Conservation (phyloP, 2,329 filamentous ascomycete species). For the Penicillium sp. region DNA sequence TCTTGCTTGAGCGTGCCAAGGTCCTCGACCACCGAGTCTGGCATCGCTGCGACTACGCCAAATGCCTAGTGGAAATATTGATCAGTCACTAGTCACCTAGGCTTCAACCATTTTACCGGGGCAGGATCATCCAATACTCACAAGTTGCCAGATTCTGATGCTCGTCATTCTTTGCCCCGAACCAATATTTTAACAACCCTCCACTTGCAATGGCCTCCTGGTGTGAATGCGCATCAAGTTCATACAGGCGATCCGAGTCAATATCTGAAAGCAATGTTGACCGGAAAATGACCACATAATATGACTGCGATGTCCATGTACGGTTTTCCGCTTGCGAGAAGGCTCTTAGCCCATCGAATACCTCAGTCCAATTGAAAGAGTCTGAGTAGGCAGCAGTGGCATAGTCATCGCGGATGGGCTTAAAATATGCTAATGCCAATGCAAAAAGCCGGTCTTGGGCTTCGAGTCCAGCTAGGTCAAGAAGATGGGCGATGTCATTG, state of each 20-base stretch:
- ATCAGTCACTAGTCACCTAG: neutral
- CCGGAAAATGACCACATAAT: constrained; percentile 84
- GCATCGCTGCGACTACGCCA: constrained; percentile 60
- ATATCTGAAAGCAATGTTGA: constrained; percentile 68
- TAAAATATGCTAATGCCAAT: constrained; percentile 65
- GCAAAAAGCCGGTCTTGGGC: constrained; percentile 68
- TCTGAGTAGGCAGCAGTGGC: constrained; percentile 70
- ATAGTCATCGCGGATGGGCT: constrained; percentile 66
- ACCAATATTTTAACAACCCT: constrained; percentile 92
- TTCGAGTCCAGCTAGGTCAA: constrained; percentile 68
- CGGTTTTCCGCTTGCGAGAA: constrained; percentile 52
- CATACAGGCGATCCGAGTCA: constrained; percentile 66
- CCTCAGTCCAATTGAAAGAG: constrained; percentile 76
- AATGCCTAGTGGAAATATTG: constrained; percentile 54
- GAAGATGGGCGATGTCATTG: constrained; percentile 65
- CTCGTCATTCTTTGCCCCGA: constrained; percentile 68
- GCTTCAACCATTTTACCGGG: neutral
- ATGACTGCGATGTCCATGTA: constrained; percentile 62
- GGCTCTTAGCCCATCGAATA: constrained; percentile 55
- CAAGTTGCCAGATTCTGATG: constrained; percentile 80
- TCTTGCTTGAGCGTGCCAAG: constrained; percentile 57
- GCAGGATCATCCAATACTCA: constrained; percentile 36
- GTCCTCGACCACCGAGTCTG: constrained; percentile 59
- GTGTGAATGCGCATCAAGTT: constrained; percentile 75
- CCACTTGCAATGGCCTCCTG: constrained; percentile 75